Evolutionary conservation across 148 eudicot species (phyloP).

Genomic region (Diospyros lotus): DNA sequence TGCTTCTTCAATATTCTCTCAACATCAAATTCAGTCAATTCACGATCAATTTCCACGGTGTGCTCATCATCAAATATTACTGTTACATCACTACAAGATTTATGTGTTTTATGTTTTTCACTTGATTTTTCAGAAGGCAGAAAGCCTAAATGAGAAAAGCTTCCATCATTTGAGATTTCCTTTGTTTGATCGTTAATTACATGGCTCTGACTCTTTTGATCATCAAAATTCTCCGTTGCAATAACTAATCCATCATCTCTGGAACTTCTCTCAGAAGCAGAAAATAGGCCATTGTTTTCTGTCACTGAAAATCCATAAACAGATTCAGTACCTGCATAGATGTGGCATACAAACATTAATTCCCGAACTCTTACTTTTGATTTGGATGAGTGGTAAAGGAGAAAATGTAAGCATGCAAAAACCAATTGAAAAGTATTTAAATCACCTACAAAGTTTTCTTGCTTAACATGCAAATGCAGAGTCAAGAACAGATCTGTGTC

Average conservation of each 20-base stretch:
- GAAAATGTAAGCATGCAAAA: background rate
- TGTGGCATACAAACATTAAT: conserved; percentile 4
- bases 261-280: conserved; percentile 13
- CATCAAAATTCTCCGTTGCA: background rate
- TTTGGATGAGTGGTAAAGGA: too few species aligned
- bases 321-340: conserved; percentile 31
- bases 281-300: conserved; percentile 1
- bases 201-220: conserved; percentile 4
- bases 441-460: background rate
- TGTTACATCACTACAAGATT: conserved; percentile 18
- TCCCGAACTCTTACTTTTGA: background rate
- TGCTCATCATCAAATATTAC: conserved; percentile 24
- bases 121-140: conserved; percentile 9
- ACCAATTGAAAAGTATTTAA: background rate
- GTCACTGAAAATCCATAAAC: conserved; percentile 11
- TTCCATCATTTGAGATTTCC: conserved; percentile 20
- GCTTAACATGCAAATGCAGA: background rate
- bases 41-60: conserved; percentile 27
- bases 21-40: conserved; percentile 50
- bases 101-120: conserved; percentile 6
- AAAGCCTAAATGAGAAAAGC: background rate
- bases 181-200: conserved; percentile 6
- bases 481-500: background rate
- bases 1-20: conserved; percentile 67
- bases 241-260: conserved; percentile 13